Base-by-base conservation (phyloP, 306 rosid species). In the Mimosa pudica region DNA sequence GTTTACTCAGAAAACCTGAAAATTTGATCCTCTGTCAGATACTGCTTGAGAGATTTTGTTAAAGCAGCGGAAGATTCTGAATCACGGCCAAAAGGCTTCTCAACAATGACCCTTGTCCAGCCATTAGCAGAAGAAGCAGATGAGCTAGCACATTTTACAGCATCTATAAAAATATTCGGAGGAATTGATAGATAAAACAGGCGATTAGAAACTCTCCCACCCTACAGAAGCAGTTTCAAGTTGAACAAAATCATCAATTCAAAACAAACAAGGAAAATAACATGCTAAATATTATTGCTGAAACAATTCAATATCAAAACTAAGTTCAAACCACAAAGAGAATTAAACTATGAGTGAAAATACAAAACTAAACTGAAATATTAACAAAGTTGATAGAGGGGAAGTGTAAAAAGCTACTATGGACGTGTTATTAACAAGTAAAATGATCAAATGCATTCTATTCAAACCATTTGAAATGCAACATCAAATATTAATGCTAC, bases 31-130 rank as follows among this genome's bases (percentile, higher is more conserved):
- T 93, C 98, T 7, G 85, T 82, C 67, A 93, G 85, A 83, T 91
- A 89, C 83, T 90, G 90, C 82, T 93, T 93, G 58, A 93, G 93
- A 42, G 93, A 82, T 76, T 70, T 90, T 54, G 98, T 93, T 86
- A 93, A 89, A 79, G 98, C 90, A 67, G 98, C 98, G 63, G 98
- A 93, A 78, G 98, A 93, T 51, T 87, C 95, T 61, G 98, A 91
- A 90, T 91, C 97, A 42, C 95, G 97, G 52, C 98, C 98, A 81
- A 93, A 93, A 69, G 98, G 98, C 82, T 93, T 93, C 85, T 93
- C 98, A 55, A 93, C 98, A 86, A 93, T 93, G 87, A 93, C 98
- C 81, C 98, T 90, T 45, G 97, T 93, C 98, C 98, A 93, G 76
- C 98, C 98, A 82, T 88, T 86, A 70, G 87, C 79, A 18, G 98